phyloP scores from a whole-genome alignment of 148 eudicot genomes.

The Simmondsia chinensis region DNA sequence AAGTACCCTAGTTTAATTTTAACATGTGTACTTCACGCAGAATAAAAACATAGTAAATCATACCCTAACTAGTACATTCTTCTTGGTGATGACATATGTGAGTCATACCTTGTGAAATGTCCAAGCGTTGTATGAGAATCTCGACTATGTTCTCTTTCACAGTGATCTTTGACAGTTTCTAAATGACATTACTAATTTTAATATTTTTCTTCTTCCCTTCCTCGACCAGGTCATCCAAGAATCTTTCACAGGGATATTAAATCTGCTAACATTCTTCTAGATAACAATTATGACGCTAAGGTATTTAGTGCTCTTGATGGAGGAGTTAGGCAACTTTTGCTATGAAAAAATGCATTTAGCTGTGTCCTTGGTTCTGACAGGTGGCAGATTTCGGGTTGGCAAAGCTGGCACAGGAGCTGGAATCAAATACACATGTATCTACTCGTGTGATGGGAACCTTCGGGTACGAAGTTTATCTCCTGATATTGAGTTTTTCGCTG shows the following conservation, averaged over 20 bases:
- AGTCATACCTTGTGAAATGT: no score
- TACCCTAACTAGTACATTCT: no score
- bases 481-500: slow-evolving; percentile 14
- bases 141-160: no score
- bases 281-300: slow-evolving; percentile 76
- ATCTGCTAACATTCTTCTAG: slow-evolving; percentile 67
- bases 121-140: no score
- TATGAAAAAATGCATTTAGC: background rate
- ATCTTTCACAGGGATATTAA: slow-evolving; percentile 86
- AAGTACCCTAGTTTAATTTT: no score
- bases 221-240: slow-evolving; percentile 57
- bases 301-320: no score
- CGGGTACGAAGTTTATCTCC: slow-evolving; percentile 18
- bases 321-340: no score
- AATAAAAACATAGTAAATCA: no score
- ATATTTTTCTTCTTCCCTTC: slow-evolving; percentile 2
- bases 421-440: slow-evolving; percentile 35
- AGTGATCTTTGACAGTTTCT: no score
- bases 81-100: no score
- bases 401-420: slow-evolving; percentile 40
- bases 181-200: background rate
- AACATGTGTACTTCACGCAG: no score
- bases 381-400: slow-evolving; percentile 48
- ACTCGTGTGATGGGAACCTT: slow-evolving; percentile 53
- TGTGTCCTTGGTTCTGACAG: slow-evolving; percentile 10